A percentile compares a stretch with the other conserved stretches of the same genome.
phyloP scores from a whole-genome alignment of 495 filamentous ascomycete genomes.

The Paragyromitra xinjiangensis region DNA sequence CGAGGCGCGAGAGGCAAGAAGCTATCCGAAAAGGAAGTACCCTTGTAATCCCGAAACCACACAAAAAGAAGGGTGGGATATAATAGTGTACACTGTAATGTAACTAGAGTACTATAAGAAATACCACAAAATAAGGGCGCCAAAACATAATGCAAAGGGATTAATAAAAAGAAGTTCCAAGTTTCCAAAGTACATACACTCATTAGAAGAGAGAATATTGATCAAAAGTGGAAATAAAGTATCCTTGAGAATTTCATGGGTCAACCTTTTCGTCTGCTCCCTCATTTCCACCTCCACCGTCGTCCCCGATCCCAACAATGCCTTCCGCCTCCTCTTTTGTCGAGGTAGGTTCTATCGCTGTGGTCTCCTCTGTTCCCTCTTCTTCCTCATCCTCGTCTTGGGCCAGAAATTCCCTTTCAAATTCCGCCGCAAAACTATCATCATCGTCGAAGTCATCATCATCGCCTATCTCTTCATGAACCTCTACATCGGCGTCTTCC shows the following conservation, averaged over 20 bases:
- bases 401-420: constrained; percentile 53
- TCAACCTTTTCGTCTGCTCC: constrained; percentile 27
- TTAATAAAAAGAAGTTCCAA: constrained; percentile 35
- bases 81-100: constrained; percentile 27
- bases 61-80: constrained; percentile 24
- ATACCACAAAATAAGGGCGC: constrained; percentile 10
- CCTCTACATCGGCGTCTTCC: constrained; percentile 20
- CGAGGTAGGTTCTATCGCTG: constrained; percentile 8
- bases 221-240: constrained; percentile 40
- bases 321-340: constrained; percentile 13
- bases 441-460: constrained; percentile 47
- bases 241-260: constrained; percentile 57
- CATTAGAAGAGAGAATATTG: constrained; percentile 18
- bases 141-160: constrained; percentile 31
- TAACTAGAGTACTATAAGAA: constrained; percentile 20
- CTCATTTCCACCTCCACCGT: constrained; percentile 20
- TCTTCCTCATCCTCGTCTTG: constrained; percentile 32
- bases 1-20: not conserved
- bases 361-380: constrained; percentile 24
- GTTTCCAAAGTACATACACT: constrained; percentile 41
- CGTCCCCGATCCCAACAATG: constrained; percentile 1
- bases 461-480: constrained; percentile 27
- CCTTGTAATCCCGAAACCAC: constrained; percentile 14
- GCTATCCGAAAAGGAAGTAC: constrained; percentile 18
- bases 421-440: constrained; percentile 52